Conservation (phyloP, 1,139 yeast genomes). For the Diutina rugosa region DNA sequence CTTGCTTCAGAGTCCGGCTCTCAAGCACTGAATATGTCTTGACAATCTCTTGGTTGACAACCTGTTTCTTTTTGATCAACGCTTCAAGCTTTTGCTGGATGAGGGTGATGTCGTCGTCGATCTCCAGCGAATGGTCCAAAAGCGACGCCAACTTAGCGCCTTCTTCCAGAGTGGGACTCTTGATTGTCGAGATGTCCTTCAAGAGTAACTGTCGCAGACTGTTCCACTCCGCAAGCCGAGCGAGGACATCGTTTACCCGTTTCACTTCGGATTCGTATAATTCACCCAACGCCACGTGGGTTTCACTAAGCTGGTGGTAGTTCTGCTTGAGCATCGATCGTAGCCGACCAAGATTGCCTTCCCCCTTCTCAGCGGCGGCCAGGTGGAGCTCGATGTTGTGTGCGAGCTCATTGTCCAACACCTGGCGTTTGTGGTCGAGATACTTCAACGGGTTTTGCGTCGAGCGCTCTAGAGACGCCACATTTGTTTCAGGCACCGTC, state of each 20-base stretch:
- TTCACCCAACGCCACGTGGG: background rate
- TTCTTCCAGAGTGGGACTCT: background rate
- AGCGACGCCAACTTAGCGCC: background rate
- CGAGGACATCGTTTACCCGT: background rate
- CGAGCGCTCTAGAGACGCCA: too few relatives aligned
- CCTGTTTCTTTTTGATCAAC: background rate
- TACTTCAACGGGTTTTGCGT: background rate
- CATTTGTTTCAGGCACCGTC: background rate
- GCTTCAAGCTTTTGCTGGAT: background rate
- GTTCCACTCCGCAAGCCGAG: background rate
- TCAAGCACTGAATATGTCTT: background rate
- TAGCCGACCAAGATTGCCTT: background rate
- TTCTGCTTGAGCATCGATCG: background rate
- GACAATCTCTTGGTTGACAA: background rate
- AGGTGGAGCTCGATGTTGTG: background rate
- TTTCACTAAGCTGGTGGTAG: background rate
- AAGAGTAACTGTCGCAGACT: background rate
- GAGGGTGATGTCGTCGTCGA: background rate
- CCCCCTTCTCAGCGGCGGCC: background rate
- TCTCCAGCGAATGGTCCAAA: background rate
- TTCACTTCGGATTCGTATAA: background rate
- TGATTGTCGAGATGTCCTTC: background rate
- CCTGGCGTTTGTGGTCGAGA: background rate
- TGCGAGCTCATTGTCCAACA: background rate
- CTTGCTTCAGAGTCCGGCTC: slow-evolving; percentile 2